Conservation (phyloP, 2,329 filamentous ascomycete genomes). For the Colletotrichum orbiculare region DNA sequence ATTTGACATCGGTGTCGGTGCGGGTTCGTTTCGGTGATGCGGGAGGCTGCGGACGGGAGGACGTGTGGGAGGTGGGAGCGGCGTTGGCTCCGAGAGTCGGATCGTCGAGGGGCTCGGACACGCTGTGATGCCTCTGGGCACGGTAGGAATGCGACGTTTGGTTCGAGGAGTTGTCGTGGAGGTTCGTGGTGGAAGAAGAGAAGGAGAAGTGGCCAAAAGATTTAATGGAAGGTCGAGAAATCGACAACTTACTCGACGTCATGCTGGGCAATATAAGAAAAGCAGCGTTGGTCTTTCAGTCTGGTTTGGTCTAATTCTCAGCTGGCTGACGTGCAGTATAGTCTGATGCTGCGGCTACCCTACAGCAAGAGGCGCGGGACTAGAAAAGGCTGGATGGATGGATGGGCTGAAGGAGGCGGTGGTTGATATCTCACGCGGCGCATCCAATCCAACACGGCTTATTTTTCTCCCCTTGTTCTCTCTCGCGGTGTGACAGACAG, state of each 20-base stretch:
- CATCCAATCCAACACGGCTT: not conserved
- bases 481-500: constrained; percentile 14
- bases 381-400: constrained; percentile 3
- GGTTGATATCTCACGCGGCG: not conserved
- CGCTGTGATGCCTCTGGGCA: constrained; percentile 35
- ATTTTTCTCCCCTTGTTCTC: constrained; percentile 3
- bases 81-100: constrained; percentile 19
- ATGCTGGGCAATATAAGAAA: constrained; percentile 49
- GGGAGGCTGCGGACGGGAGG: constrained; percentile 23
- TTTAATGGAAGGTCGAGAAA: constrained; percentile 47
- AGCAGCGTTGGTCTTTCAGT: constrained; percentile 28
- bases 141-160: constrained; percentile 18
- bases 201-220: constrained; percentile 50
- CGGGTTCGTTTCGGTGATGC: constrained; percentile 33
- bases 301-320: constrained; percentile 26
- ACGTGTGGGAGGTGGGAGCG: constrained; percentile 12
- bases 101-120: constrained; percentile 31
- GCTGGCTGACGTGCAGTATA: constrained; percentile 26
- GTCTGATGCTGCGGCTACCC: constrained; percentile 19
- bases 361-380: constrained; percentile 4
- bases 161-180: constrained; percentile 23
- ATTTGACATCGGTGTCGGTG: constrained; percentile 25
- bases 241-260: constrained; percentile 57
- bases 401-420: constrained; percentile 12
- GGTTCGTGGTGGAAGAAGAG: constrained; percentile 40